Percentiles rank a stretch among this genome's conserved stretches.
Evolutionary conservation across 352 stramenopile species (phyloP).

Genomic region (Phytophthora pinifolia): DNA sequence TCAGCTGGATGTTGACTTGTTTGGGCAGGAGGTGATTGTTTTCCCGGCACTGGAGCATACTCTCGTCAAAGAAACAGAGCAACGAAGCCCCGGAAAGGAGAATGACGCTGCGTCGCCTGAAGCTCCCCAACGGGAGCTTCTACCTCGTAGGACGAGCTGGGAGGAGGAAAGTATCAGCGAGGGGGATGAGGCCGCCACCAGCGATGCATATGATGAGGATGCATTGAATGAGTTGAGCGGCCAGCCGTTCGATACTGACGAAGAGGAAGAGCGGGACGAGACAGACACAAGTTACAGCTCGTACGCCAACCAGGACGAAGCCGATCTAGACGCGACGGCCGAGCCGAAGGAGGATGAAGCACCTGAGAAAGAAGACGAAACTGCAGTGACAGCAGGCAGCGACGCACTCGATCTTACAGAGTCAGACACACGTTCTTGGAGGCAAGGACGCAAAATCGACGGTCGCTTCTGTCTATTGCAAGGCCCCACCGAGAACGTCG

Average conservation of each 20-base stretch:
- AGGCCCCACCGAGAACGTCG: not conserved
- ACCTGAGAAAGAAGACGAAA: conserved; percentile 1
- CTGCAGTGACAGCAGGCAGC: not conserved
- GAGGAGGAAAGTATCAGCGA: conserved; percentile 20
- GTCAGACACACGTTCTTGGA: conserved; percentile 3
- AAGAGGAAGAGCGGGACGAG: conserved; percentile 18
- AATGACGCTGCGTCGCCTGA: conserved; percentile 1
- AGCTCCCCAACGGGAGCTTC: conserved; percentile 9
- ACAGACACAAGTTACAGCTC: conserved; percentile 6
- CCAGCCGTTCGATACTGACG: conserved; percentile 4
- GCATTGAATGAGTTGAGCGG: not conserved
- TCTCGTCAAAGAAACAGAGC: not conserved
- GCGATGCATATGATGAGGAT: conserved; percentile 9
- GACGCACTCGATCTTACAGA: not conserved
- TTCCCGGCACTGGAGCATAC: conserved; percentile 49
- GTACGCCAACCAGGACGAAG: conserved; percentile 21
- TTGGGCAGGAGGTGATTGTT: conserved; percentile 50
- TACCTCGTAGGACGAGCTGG: conserved; percentile 11
- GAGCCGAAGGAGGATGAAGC: not conserved
- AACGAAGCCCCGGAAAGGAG: conserved; percentile 5
- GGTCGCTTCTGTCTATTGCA: conserved; percentile 21
- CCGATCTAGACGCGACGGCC: not conserved
- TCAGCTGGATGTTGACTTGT: conserved; percentile 58
- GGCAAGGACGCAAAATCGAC: conserved; percentile 23
- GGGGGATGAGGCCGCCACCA: conserved; percentile 10